Percentiles rank a stretch among this genome's conserved stretches.
These are phyloP conservation scores for Solanum stenotomum DNA, from an alignment of 257 asterid genomes.

Conservation along the genomic window DNA sequence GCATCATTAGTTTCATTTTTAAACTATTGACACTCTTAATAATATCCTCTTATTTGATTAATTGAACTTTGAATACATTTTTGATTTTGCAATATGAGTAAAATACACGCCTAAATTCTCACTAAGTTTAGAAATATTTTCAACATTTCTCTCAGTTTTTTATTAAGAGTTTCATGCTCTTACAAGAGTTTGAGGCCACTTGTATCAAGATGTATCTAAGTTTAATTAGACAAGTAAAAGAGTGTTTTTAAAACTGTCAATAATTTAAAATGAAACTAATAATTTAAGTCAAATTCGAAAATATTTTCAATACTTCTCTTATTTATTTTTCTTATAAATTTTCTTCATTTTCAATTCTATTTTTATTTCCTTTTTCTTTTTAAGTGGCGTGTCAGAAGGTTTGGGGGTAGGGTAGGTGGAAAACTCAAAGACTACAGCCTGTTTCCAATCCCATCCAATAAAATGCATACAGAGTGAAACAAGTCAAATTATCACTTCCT, in stretches of 20 bases:
- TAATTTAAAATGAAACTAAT: too few species aligned
- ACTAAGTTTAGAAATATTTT: too few species aligned
- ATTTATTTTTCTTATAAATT: not conserved
- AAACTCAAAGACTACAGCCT: not conserved
- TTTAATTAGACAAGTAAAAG: too few species aligned
- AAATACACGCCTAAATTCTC: too few species aligned
- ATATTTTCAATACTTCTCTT: not conserved
- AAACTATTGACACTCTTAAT: too few species aligned
- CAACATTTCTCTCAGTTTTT: too few species aligned
- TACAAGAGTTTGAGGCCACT: not conserved
- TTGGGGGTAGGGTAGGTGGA: not conserved
- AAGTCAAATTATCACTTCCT: not conserved
- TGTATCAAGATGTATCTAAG: too few species aligned
- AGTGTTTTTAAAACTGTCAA: too few species aligned
- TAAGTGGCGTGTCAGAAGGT: not conserved
- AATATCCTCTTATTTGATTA: too few species aligned
- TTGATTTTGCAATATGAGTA: not conserved
- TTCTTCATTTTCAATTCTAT: not conserved
- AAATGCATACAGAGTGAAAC: not conserved
- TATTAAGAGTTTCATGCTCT: not conserved
- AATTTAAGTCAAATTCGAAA: fast-evolving
- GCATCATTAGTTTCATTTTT: too few species aligned
- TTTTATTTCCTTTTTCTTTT: not conserved
- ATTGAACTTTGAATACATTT: too few species aligned
- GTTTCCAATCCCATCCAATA: not conserved